Evolutionary conservation across 177 flowering plant species (phyloP), one percentile per base, ranked within the genome.

Genomic region (Tripterygium wilfordii): DNA sequence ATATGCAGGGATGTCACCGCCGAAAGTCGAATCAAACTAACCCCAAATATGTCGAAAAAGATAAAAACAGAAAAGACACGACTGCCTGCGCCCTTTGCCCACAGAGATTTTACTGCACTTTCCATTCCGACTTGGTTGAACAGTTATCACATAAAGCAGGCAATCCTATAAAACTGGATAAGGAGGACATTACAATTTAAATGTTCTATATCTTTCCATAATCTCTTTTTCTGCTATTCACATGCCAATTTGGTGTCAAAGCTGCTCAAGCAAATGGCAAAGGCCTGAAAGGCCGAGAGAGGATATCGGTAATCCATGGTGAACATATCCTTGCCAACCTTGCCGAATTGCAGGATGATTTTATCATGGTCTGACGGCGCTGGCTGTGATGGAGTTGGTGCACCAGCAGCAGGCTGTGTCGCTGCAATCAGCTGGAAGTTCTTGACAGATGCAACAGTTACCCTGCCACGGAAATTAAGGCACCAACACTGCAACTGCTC

Each of bases 401-500:
- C 90, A 20, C 74, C 74, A 1, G 82, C 78, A 3, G 79, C 58
- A 3, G 89, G 76, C 48, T 72, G 83, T 5, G 76, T 51, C 1
- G 84, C 86, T 10, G 94, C 98, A 44, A 91, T 79, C 30, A 91
- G 71, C 77, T 91, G 98, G 61, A 91, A 91, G 48, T 91, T 91
- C 68, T 91, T 91, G 1, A 91, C 98, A 0, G 98, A 91, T 5
- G 96, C 95, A 28, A 91, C 94, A 0, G 96, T 91, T 26, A 91
- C 98, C 51, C 98, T 65, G 10, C 98, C 98, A 5, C 87, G 68
- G 58, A 91, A 91, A 54, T 91, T 91, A 45, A 91, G 70, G 57
- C 97, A 87, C 97, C 97, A 90, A 43, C 97, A 90, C 65, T 90
- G 96, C 57, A 91, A 50, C 75, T 85, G 98, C 42, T 85, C 95